Evolutionary conservation across 1,284 basidiomycete species (phyloP).

Genomic region (Lentinus polychrous): DNA sequence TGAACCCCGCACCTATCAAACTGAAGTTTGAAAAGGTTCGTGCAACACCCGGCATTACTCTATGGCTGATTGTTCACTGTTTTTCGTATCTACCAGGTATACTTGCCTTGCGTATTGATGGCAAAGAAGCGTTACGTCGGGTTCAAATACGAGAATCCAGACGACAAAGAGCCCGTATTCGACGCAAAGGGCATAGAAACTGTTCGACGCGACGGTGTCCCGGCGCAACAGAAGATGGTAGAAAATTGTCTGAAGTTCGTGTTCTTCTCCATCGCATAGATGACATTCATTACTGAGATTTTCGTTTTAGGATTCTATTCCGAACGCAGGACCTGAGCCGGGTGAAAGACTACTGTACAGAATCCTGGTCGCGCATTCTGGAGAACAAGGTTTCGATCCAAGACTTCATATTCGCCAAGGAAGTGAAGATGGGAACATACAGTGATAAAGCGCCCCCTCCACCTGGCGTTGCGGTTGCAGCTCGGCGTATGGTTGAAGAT

Average conservation of each 20-base stretch:
- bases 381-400: conserved; percentile 77
- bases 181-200: conserved; percentile 99
- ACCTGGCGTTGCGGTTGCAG: conserved; percentile 86
- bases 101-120: conserved; percentile 87
- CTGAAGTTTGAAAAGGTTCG: conserved; percentile 94
- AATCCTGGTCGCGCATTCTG: conserved; percentile 82
- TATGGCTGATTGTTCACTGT: neutral
- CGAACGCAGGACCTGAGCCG: conserved; percentile 82
- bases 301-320: conserved; percentile 68
- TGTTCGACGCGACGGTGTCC: conserved; percentile 85
- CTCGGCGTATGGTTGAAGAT: conserved; percentile 69
- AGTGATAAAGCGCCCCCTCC: conserved; percentile 84
- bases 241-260: conserved; percentile 81
- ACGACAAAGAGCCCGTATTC: conserved; percentile 76
- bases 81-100: conserved; percentile 53
- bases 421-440: conserved; percentile 89
- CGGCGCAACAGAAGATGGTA: conserved; percentile 85
- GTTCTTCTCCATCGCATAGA: neutral
- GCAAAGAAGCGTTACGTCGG: conserved; percentile 98
- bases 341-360: conserved; percentile 85
- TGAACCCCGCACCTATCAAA: conserved; percentile 89
- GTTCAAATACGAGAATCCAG: conserved; percentile 85
- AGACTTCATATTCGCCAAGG: conserved; percentile 93
- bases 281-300: conserved; percentile 1
- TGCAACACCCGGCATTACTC: neutral